Percentiles rank a stretch among this genome's conserved stretches.
Evolutionary conservation across 2,329 filamentous ascomycete genomes (phyloP).

Genomic region (Aspergillus alliaceus): DNA sequence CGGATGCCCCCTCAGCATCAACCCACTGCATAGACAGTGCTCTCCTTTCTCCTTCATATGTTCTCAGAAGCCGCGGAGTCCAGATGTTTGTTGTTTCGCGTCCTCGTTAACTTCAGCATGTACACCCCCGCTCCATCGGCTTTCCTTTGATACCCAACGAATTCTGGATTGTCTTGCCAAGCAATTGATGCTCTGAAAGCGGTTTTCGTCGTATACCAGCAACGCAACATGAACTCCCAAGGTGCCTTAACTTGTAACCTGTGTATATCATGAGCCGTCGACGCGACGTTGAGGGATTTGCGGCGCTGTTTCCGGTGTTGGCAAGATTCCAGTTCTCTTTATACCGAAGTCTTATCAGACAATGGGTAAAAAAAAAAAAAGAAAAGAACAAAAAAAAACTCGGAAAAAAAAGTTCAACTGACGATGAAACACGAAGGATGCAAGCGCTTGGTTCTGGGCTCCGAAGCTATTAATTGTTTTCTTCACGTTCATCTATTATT

Average conservation of each 20-base stretch:
- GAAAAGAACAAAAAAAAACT: slow-evolving; percentile 13
- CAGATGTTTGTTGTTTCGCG: slow-evolving; percentile 27
- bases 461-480: slow-evolving; percentile 27
- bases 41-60: slow-evolving; percentile 12
- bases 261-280: slow-evolving; percentile 20
- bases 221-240: slow-evolving; percentile 7
- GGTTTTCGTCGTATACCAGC: slow-evolving; percentile 18
- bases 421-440: slow-evolving; percentile 28
- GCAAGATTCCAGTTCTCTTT: slow-evolving; percentile 15
- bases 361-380: slow-evolving; percentile 12
- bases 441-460: slow-evolving; percentile 30
- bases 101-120: slow-evolving; percentile 23
- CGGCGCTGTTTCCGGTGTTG: slow-evolving; percentile 14
- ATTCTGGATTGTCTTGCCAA: slow-evolving; percentile 23
- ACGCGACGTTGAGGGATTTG: slow-evolving; percentile 11
- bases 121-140: slow-evolving; percentile 26
- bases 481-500: slow-evolving; percentile 29
- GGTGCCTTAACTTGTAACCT: slow-evolving; percentile 16
- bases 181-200: slow-evolving; percentile 18
- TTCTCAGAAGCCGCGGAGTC: slow-evolving; percentile 23
- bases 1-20: slow-evolving; percentile 81
- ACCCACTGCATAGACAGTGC: slow-evolving; percentile 64
- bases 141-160: slow-evolving; percentile 40
- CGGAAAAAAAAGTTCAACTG: slow-evolving; percentile 18
- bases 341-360: slow-evolving; percentile 7